These are phyloP conservation scores for Pistacia vera DNA, from an alignment of 345 rosid species.

Conservation along the genomic window DNA sequence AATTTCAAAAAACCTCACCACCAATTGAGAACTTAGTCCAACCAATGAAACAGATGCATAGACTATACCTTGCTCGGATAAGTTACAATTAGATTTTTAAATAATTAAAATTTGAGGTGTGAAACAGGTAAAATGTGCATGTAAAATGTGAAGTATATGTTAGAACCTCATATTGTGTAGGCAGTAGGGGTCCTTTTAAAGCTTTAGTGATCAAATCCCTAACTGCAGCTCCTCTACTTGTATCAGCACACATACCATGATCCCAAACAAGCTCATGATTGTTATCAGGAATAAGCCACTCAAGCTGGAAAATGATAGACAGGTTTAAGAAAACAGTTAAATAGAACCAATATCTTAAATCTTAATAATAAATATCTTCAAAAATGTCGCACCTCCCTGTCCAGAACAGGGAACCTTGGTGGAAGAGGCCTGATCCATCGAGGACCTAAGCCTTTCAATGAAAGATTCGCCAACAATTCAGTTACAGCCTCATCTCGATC, in stretches of 20 bases:
- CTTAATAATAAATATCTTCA: constrained; percentile 7
- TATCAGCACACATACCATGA: constrained; percentile 97
- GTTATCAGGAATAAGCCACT: constrained; percentile 96
- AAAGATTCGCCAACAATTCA: constrained; percentile 53
- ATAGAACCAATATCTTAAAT: constrained; percentile 13
- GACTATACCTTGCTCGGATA: not conserved
- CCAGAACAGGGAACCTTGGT: constrained; percentile 76
- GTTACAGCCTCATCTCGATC: constrained; percentile 71
- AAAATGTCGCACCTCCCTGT: constrained; percentile 63
- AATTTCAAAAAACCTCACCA: not conserved
- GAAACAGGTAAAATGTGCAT: not conserved
- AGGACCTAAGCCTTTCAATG: constrained; percentile 63
- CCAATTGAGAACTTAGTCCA: constrained; percentile 1
- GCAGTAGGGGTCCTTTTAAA: constrained; percentile 77
- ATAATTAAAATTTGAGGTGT: not conserved
- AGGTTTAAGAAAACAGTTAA: constrained; percentile 15
- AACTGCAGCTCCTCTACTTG: constrained; percentile 89
- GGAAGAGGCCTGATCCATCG: constrained; percentile 86
- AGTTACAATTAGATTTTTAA: not conserved
- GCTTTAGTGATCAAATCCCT: constrained; percentile 88
- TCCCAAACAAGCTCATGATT: constrained; percentile 98
- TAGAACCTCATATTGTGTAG: constrained; percentile 78
- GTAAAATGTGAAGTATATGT: constrained; percentile 6
- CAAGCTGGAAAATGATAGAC: constrained; percentile 50
- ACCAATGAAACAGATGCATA: not conserved